Evolutionary conservation across 2,329 filamentous ascomycete species (phyloP).

Genomic region (Knoxdaviesia capensis): DNA sequence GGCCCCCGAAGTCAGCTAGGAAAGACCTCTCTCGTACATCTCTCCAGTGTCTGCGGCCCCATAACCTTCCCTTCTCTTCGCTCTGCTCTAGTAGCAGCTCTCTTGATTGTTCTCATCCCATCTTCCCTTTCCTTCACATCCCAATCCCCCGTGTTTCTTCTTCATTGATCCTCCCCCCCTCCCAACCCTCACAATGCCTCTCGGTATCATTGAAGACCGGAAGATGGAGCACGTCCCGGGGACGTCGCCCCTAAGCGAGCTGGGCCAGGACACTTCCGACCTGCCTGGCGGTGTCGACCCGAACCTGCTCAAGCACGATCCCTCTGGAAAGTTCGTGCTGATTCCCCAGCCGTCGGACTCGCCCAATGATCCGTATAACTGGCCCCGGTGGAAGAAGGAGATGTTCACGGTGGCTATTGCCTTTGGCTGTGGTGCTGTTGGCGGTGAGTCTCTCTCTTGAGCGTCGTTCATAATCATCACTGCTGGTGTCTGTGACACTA

Average conservation of each 20-base stretch:
- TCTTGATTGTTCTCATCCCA: too few relatives aligned
- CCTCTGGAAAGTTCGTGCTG: conserved; percentile 16
- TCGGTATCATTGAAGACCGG: conserved; percentile 9
- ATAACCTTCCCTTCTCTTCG: too few relatives aligned
- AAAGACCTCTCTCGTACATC: too few relatives aligned
- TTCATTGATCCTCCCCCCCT: neutral
- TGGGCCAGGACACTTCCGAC: conserved; percentile 5
- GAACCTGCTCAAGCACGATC: conserved; percentile 10
- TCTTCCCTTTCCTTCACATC: too few relatives aligned
- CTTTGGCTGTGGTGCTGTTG: conserved; percentile 18
- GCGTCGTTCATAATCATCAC: neutral
- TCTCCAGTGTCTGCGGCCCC: too few relatives aligned
- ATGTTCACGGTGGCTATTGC: conserved; percentile 17
- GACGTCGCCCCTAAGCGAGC: conserved; percentile 9
- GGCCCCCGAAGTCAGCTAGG: too few relatives aligned
- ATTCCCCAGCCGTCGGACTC: conserved; percentile 26
- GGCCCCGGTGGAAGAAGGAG: conserved; percentile 16
- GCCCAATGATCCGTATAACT: conserved; percentile 26
- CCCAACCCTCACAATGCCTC: conserved; percentile 6
- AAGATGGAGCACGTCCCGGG: conserved; percentile 10
- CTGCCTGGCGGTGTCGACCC: conserved; percentile 5
- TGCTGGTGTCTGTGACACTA: neutral
- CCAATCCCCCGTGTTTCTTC: neutral
- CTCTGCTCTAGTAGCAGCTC: too few relatives aligned
- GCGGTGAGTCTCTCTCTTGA: conserved; percentile 11